Evolutionary conservation across 768 basidiomycete genomes (phyloP), one percentile per base, ranked within the genome.

Genomic region (Artomyces pyxidatus): DNA sequence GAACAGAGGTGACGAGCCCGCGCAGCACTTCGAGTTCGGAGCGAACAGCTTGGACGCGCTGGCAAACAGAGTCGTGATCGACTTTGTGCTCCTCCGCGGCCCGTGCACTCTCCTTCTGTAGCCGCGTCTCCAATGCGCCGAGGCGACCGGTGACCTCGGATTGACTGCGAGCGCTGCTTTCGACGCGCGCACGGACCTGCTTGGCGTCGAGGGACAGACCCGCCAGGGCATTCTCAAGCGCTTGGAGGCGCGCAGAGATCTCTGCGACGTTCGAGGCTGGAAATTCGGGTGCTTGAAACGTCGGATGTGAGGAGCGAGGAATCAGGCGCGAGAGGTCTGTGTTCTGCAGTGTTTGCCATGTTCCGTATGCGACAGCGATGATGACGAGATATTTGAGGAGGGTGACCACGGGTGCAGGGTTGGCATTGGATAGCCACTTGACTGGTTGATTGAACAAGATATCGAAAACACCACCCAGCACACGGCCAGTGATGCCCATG

Each of bases 181-280:
- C 82, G 19, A 77, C 65, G 50, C 75, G 74, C 5, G 65, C 59
- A 45, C 74, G 72, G 4, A 69, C 66, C 39, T 72, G 73, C 51
- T 84, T 75, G 10, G 69, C 64, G 42, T 85, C 81, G 12, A 68
- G 55, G 4, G 81, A 77, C 14, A 91, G 67, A 6, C 74, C 71
- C 12, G 80, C 78, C 12, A 88, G 66, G 1, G 74, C 79, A 22
- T 65, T 71, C 63, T 90, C 88, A 35, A 90, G 73, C 29, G 69
- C 68, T 51, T 76, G 74, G 11, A 91, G 64, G 8, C 87, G 78
- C 6, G 71, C 68, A 2, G 79, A 70, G 21, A 90, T 67, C 48
- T 87, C 87, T 4, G 75, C 73, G 17, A 88, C 67, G 61, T 87
- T 76, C n/a, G 74, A 71, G 1, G 80, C 77, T 1, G 85, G 85